phyloP scores from a whole-genome alignment of 1,284 basidiomycete genomes.

The Ustilago trichophora region DNA sequence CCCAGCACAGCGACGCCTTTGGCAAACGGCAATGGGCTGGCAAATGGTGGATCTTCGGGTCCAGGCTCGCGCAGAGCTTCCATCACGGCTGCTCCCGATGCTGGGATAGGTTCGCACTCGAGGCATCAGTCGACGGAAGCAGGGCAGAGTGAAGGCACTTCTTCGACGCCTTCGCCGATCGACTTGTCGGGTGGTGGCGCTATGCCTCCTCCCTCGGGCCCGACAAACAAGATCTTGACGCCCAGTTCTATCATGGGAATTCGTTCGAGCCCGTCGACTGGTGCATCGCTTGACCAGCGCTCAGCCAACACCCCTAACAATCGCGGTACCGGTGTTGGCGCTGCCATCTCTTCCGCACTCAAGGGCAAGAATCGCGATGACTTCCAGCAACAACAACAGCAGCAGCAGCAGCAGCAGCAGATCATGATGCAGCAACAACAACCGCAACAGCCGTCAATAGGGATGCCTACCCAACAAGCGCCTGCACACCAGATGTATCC shows the following conservation, averaged over 20 bases:
- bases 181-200: conserved; percentile 42
- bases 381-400: conserved; percentile 14
- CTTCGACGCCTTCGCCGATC: conserved; percentile 61
- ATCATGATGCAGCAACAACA: conserved; percentile 21
- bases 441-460: conserved; percentile 6
- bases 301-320: conserved; percentile 10
- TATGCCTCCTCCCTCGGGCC: conserved; percentile 48
- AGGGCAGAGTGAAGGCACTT: conserved; percentile 52
- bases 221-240: conserved; percentile 55
- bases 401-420: conserved; percentile 16
- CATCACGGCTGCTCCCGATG: conserved; percentile 7
- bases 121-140: conserved; percentile 50
- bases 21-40: conserved; percentile 13
- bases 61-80: conserved; percentile 30
- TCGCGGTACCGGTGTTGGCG: neutral
- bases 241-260: conserved; percentile 65
- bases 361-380: conserved; percentile 34
- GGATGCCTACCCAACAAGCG: conserved; percentile 7
- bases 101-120: conserved; percentile 15
- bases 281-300: conserved; percentile 9
- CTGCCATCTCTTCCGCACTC: neutral
- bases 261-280: conserved; percentile 17
- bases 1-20: conserved; percentile 21
- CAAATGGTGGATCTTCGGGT: conserved; percentile 12
- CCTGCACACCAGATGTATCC: conserved; percentile 13